Evolutionary conservation across 345 rosid genomes (phyloP), one percentile per base, ranked within the genome.

Genomic region (Brassica juncea): DNA sequence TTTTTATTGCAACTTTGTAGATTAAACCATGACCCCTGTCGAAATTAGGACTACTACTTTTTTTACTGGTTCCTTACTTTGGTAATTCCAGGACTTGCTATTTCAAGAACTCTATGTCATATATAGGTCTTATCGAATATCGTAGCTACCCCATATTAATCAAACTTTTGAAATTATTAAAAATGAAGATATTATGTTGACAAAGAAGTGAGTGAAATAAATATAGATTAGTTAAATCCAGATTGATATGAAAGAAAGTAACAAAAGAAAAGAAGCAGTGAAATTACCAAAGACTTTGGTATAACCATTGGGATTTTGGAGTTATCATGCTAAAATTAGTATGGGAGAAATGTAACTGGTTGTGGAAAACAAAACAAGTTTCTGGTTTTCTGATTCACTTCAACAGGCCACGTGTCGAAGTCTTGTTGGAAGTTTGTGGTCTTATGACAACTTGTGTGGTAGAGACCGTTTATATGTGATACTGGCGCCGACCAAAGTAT

Each of bases 121-220:
- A 74, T 70, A 75, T 70, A 80, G 83, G 83, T 74, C 79, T 70
- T 80, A 42, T 80, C 83, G 72, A 74, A 80, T 74, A 80, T 80
- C 76, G 79, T 80, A 80, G 83, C 67, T 70, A 74, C 72, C 57
- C 83, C 57, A 74, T 58, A 80, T 69, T 54, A 63, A 75, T 63
- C 62, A 30, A 74, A 16, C 23, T 27, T 14, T 34, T 68, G 62
- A 68, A 61, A 4, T 6, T 34, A 47, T 34, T 47, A 11, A 44
- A 67, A 5, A 9, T 39, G 4, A 44, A 66, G 62, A 79, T 65
- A 27, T 65, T 44, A 28, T 19, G 14, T 15, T 35, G 49, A 54
- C 49, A 35, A 52, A 16, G 27, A 71, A 21, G 39, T 60, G 19
- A 65, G 27, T 68, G n/a, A 69, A 30, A 14, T 11, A 31, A 31